Base-by-base conservation (phyloP, 108 stramenopile species). In the Fragilaria crotonensis region DNA sequence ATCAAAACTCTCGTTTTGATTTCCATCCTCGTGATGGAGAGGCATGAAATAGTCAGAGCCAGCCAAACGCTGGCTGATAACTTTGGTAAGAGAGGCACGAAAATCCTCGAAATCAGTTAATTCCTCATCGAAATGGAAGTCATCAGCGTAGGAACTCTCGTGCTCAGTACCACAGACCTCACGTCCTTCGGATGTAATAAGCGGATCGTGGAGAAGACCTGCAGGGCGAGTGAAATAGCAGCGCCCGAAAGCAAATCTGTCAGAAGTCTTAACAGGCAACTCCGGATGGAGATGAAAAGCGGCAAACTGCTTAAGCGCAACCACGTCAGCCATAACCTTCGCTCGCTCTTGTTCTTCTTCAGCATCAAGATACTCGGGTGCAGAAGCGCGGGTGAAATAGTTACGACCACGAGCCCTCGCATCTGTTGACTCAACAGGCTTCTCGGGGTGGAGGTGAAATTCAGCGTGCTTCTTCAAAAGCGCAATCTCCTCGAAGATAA, bases 191-290 rank as follows among this genome's bases (percentile, higher is more conserved):
- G 60, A 45, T 67, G 48, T 67, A 27, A 14, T 73, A 64, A 14
- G 33, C 33, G 30, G 60, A 61, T 18, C 59, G 66, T 2, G 25
- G 25, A 28, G 70, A 72, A 17, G 77, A 78, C 0, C n/a, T n/a
- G n/a, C n/a, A 0, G 72, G 48, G 45, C 87, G 83, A 48, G 25
- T 58, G 67, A 83, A 86, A 68, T 83, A 86, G 73, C 75, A 76
- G 48, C 80, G 78, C 17, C 72, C 77, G 30, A 25, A 71, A 32
- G 64, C 68, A 0, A 54, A 30, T 19, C 65, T 33, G 54, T 75
- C 73, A 17, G 54, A 25, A 17, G 60, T 52, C 4, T 31, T 64
- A n/a, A 77, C 80, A n/a, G 73, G 72, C 26, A 52, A 22, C 60
- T 81, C 84, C 19, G 85, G 85, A 48, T 87, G 79, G 52, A 78